Evolutionary conservation across 306 rosid species (phyloP).

Genomic region (Prunus davidiana): DNA sequence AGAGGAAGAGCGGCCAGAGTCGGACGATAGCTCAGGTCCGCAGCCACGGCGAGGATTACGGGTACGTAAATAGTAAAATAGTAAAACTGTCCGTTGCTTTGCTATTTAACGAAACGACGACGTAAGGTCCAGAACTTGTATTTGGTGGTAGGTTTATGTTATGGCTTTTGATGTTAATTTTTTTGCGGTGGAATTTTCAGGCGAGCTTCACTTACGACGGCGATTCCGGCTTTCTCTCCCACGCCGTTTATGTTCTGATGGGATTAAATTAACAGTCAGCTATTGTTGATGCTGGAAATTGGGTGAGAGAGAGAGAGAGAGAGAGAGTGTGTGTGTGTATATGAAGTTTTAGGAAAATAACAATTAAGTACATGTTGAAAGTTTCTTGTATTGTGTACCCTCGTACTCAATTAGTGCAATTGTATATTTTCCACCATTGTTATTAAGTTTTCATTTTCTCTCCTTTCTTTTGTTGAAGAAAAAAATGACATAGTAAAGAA

Average conservation of each 20-base stretch:
- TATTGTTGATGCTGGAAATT: background rate
- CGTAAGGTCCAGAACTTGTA: background rate
- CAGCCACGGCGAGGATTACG: constrained; percentile 28
- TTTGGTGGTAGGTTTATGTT: background rate
- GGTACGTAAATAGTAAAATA: constrained; percentile 22
- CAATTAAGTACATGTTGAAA: background rate
- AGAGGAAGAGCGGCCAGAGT: constrained; percentile 20
- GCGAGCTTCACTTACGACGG: constrained; percentile 21
- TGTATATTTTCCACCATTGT: background rate
- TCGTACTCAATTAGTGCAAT: background rate
- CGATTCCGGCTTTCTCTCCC: constrained; percentile 52
- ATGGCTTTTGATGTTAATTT: background rate
- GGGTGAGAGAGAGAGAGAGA: background rate
- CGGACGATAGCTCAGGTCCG: constrained; percentile 18
- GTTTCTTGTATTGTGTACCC: background rate
- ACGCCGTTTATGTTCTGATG: constrained; percentile 62
- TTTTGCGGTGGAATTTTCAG: constrained; percentile 32
- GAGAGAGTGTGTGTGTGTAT: background rate
- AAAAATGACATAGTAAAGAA: too few relatives aligned
- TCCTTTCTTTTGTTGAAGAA: background rate
- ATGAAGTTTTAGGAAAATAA: background rate
- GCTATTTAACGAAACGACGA: background rate
- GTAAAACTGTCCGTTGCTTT: background rate
- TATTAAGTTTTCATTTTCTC: background rate
- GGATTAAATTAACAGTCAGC: background rate